Base-by-base conservation (phyloP, 2,329 filamentous ascomycete species). In the Hypocrella siamensis region DNA sequence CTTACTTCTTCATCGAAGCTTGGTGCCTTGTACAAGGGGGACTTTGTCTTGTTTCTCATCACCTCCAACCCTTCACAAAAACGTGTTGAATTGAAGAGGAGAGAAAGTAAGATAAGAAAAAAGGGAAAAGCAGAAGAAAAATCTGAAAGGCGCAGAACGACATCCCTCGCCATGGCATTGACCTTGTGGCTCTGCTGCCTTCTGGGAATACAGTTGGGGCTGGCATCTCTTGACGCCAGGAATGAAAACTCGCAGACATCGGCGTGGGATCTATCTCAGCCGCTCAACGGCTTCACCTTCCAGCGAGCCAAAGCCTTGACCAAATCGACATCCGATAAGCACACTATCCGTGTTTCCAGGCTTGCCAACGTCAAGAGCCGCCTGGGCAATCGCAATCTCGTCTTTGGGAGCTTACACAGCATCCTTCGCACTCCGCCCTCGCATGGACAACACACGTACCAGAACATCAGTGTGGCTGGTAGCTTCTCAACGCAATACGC, bases 401-500 rank as follows among this genome's bases (percentile, higher is more conserved):
- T 48, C 18, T 51, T 53, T 6, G 46, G 49, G n/a, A n/a, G n/a
- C 19, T 40, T 57, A 10, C 35, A 38, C 12, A 42, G 41, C 5
- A 35, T 44, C 5, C 36, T 44, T 9, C 38, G 40, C 21, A 37
- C 30, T 16, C 39, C 33, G 8, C 36, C 40, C 5, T 33, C 31
- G 6, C 38, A 35, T 6, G 36, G 38, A 26, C 43, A 46, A 26
- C 38, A 38, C 17, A 33, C 39, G 12, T 51, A 46, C 15, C 56
- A 60, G 37, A 61, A 61, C 34, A 47, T 59, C 31, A 53, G 47
- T 11, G 45, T 48, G n/a, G 41, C 57, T 3, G 50, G 52, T 2
- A 43, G 47, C 10, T 56, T 51, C 30, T 58, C 56, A 5, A 60
- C 57, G 3, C 56, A 60, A 31, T 61, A 61, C 31, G 56, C 53